Evolutionary conservation across 345 rosid species (phyloP).

Genomic region (Murraya koenigii): DNA sequence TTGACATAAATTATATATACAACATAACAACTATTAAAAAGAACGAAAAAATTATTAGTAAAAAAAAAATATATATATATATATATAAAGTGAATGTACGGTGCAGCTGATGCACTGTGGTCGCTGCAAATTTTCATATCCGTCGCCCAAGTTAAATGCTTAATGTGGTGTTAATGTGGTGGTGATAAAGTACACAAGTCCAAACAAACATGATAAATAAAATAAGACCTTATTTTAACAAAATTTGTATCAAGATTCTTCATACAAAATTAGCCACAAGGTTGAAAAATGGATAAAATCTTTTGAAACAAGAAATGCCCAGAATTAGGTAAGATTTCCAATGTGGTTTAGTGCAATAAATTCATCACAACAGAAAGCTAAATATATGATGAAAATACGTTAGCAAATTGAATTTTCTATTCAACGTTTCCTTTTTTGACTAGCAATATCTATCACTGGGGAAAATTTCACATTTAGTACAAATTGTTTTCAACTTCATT

Average conservation of each 20-base stretch:
- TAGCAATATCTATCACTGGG: constrained; percentile 10
- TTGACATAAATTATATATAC: too few relatives aligned
- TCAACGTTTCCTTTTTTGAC: neutral
- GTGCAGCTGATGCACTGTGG: too few relatives aligned
- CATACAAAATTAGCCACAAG: constrained; percentile 13
- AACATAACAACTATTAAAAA: too few relatives aligned
- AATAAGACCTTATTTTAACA: constrained; percentile 11
- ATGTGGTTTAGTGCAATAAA: constrained; percentile 21
- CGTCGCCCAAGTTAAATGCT: neutral
- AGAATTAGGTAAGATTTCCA: constrained; percentile 8
- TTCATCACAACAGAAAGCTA: constrained; percentile 18
- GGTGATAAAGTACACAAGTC: neutral
- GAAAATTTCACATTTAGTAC: constrained; percentile 17
- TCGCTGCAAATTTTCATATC: neutral
- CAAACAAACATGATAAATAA: neutral
- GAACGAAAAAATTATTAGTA: too few relatives aligned
- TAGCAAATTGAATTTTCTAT: neutral
- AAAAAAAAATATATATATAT: too few relatives aligned
- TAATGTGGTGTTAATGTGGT: neutral
- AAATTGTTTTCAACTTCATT: constrained; percentile 8
- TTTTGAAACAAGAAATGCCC: constrained; percentile 19
- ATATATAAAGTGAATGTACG: too few relatives aligned
- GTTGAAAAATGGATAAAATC: constrained; percentile 7
- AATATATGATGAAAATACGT: neutral
- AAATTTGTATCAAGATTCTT: constrained; percentile 26